Base-by-base conservation (phyloP, 73 alveolate species). In the Paramecium bursaria region DNA sequence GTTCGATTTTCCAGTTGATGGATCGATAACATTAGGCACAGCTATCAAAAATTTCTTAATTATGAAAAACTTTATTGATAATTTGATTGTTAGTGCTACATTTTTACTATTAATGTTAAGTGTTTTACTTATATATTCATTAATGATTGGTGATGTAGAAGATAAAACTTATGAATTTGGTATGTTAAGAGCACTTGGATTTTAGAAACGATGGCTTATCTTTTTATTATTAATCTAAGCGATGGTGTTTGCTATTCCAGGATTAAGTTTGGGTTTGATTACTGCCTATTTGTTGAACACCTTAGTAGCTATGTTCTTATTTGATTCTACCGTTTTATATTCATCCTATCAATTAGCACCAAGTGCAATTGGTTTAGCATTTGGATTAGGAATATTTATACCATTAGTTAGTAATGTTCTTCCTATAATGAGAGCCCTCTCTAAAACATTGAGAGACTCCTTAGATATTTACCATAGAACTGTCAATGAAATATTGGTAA, bases 111-210 rank as follows among this genome's bases (percentile, higher is more conserved):
- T 91, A 52, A 86, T 96, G 77, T 85, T 96, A 74, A 85, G 94
- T 17, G 90, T 92, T 26, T 74, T 92, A 85, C 93, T 96, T 31
- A 95, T 96, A 14, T 96, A 96, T 86, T 88, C 97, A 15, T 90
- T 96, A 21, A 94, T 94, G 98, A 61, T 96, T 10, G 92, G 97
- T 22, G 96, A 96, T 89, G 96, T 94, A 0, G 98, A 96, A 47
- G 98, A 94, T 85, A 94, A 96, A 87, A 94, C 98, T 23, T 96
- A 96, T 88, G 98, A 95, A 75, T 91, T 87, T 79, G 98, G 98
- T 4, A 94, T 96, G 99, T 86, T 96, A 17, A 90, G 99, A 77
- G 95, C 98, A 4, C 93, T 96, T 53, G 99, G 99, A 26, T 88
- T 94, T 26, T 86, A 75, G 55, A 88, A 89, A 76, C 74, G 76